phyloP scores from a whole-genome alignment of 176 grass and related monocot species.

The Stipa capillata region DNA sequence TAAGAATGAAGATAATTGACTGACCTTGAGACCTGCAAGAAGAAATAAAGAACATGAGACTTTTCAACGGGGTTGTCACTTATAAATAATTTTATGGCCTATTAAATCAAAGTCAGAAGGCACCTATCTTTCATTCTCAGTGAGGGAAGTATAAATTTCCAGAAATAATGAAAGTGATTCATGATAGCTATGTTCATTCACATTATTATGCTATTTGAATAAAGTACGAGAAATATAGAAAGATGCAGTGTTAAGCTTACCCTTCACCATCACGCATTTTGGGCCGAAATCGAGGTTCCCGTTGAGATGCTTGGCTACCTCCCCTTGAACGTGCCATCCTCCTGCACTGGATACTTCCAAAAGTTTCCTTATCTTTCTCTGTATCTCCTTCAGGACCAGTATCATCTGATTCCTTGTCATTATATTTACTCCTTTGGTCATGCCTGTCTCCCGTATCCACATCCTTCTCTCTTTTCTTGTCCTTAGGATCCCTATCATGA shows the following conservation, averaged over 20 bases:
- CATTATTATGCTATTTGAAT: background rate
- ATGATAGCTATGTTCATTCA: background rate
- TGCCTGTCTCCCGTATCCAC: constrained; percentile 44
- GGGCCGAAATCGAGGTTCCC: constrained; percentile 59
- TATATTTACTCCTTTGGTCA: constrained; percentile 47
- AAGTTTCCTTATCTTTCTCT: constrained; percentile 82
- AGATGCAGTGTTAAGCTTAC: constrained; percentile 35
- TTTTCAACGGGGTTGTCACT: background rate
- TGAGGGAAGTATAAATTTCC: background rate
- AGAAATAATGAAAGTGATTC: background rate
- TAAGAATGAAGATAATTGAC: constrained; percentile 19
- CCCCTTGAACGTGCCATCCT: constrained; percentile 53
- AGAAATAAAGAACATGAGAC: constrained; percentile 9
- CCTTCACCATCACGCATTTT: constrained; percentile 66
- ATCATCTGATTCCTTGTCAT: constrained; percentile 75
- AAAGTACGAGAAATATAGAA: background rate
- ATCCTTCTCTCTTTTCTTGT: constrained; percentile 68
- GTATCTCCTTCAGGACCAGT: constrained; percentile 47
- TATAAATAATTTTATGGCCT: background rate
- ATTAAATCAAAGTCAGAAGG: background rate
- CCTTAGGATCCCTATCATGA: constrained; percentile 46
- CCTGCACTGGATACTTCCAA: constrained; percentile 55
- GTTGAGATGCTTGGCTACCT: constrained; percentile 53
- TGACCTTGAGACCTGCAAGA: constrained; percentile 91
- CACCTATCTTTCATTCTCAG: background rate